Conservation (phyloP, 2,329 filamentous ascomycete genomes). For the Ascochyta koolunga region DNA sequence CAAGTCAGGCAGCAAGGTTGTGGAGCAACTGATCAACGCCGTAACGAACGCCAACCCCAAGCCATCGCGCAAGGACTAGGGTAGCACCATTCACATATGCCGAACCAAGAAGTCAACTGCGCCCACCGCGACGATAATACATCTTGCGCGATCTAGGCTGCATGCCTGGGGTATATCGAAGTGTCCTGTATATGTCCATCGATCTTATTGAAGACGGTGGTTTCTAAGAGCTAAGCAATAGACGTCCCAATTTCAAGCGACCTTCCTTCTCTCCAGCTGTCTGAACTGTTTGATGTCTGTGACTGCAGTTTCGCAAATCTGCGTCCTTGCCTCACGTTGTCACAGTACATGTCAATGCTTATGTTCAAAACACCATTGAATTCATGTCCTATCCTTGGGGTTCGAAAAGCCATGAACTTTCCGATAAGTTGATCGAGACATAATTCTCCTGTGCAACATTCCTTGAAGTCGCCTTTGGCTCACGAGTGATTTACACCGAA, state of each 20-base stretch:
- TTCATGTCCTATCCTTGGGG: not conserved
- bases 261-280: not conserved
- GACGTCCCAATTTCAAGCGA: constrained; percentile 15
- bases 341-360: not conserved
- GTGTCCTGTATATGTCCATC: constrained; percentile 16
- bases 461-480: not conserved
- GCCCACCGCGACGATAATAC: not conserved
- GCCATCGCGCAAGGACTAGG: constrained; percentile 52
- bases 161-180: not conserved
- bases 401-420: not conserved
- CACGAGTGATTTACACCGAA: not conserved
- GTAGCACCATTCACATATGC: not conserved
- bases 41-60: constrained; percentile 84
- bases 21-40: constrained; percentile 82
- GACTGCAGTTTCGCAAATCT: not conserved
- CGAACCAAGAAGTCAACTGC: not conserved
- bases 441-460: not conserved
- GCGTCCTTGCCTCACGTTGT: not conserved
- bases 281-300: not conserved
- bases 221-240: constrained; percentile 19
- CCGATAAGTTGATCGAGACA: not conserved
- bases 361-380: not conserved
- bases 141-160: not conserved
- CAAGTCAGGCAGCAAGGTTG: constrained; percentile 78
- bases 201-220: constrained; percentile 3